Percentiles rank a stretch among this genome's conserved stretches.
phyloP scores from a whole-genome alignment of 768 basidiomycete species.

The Sutorius australiensis region DNA sequence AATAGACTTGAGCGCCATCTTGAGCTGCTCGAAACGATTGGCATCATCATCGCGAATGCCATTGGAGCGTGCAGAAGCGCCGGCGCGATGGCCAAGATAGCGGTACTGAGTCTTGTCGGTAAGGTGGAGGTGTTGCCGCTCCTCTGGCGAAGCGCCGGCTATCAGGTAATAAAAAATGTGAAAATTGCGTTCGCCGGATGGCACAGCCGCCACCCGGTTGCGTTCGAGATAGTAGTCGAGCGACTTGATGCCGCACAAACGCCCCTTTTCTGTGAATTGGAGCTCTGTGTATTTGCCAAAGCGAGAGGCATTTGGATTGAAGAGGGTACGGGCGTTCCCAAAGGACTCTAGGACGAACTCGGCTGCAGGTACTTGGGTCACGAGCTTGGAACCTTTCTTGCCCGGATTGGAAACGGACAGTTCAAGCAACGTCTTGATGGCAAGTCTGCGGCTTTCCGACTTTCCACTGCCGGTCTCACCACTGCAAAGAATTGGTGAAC shows the following conservation, averaged over 20 bases:
- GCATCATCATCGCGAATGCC: constrained; percentile 73
- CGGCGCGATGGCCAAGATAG: constrained; percentile 74
- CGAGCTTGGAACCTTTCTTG: constrained; percentile 92
- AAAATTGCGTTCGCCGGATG: constrained; percentile 93
- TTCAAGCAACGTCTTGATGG: constrained; percentile 90
- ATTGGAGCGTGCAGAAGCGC: constrained; percentile 39
- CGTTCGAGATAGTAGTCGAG: constrained; percentile 96
- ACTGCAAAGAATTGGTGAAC: constrained; percentile 38
- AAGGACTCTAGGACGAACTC: constrained; percentile 96
- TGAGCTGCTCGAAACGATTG: constrained; percentile 89
- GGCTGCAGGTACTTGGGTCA: constrained; percentile 80
- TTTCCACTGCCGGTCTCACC: constrained; percentile 94
- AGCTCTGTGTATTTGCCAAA: constrained; percentile 98
- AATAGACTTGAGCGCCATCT: constrained; percentile 87
- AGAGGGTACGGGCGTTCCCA: constrained; percentile 86
- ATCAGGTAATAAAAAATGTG: constrained; percentile 98
- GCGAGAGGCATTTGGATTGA: constrained; percentile 93
- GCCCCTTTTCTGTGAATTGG: constrained; percentile 91
- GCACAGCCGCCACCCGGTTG: constrained; percentile 81
- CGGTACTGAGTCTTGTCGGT: constrained; percentile 78
- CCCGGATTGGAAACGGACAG: constrained; percentile 83
- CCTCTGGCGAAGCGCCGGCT: constrained; percentile 84
- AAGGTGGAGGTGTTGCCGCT: constrained; percentile 83
- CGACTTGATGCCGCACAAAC: constrained; percentile 86
- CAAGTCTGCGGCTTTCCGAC: constrained; percentile 84